Evolutionary conservation across 495 filamentous ascomycete species (phyloP), one percentile per base, ranked within the genome.

Genomic region (Corynascus novoguineensis): DNA sequence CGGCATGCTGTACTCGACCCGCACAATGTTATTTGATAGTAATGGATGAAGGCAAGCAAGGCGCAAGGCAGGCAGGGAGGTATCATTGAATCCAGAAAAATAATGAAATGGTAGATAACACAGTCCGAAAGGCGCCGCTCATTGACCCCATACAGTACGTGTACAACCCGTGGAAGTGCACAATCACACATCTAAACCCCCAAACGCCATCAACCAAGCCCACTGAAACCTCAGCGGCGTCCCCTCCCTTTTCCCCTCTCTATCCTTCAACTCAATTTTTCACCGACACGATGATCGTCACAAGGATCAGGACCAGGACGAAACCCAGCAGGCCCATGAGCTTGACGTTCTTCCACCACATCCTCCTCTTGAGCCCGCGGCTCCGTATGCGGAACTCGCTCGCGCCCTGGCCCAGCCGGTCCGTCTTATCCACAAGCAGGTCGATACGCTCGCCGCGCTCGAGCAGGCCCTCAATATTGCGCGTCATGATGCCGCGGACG

Each of bases 341-440:
- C 73, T 95, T 93, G 19, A 92, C 80, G 75, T 98, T 98, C 86
- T 98, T 98, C 92, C 92, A 99, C 93, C 93, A 99, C 95, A 97
- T 97, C 65, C 83, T 77, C 70, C 93, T 78, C 75, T 92, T 87
- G 69, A 99, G 68, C 0, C 89, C 89, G 25, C 88, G 77, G 66
- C 86, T 90, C 59, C 90, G 75, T n/a, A 96, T 82, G 50, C 91
- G 72, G 68, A 97, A 97, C 73, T 97, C 92, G 66, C 86, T 79
- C 56, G 92, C 90, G 68, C 81, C 89, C 7, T 86, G 88, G 10
- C 91, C 91, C 47, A 97, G 68, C 58, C 90, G 78, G 67, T 96
- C 92, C 58, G 95, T 99, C 83, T 97, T 99, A 68, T 97, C 92
- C 29, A 99, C 92, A 53, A 99, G 76, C 66, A 96, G 67, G 77